Base-by-base conservation (phyloP, 441 rosid species). In the Populus hybrid region DNA sequence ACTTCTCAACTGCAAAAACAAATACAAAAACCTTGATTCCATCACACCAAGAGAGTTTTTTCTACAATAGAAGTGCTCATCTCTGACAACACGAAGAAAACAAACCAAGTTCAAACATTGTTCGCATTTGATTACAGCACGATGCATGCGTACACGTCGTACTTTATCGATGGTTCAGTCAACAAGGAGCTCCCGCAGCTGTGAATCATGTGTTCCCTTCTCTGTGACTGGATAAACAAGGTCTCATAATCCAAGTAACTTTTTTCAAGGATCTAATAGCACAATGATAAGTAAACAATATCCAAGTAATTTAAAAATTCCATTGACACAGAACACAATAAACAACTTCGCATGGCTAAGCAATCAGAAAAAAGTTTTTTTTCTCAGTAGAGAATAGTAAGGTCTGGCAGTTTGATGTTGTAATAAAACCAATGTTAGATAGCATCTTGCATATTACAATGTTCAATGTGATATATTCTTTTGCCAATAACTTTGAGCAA, bases 131-230 rank as follows among this genome's bases (percentile, higher is more conserved):
- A 38, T 9, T 8, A 38, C 42, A 38, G 3, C 42, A 38, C 2
- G 42, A 38, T 38, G 42, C 30, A 21, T 35, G 0, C 30, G 30
- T 28, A 28, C 30, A 50, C 8, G 23, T 10, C 24, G 10, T 38
- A 8, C 18, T 14, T 36, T 30, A 36, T 9, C 21, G 8, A n/a
- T 19, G 30, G 26, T 78, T 83, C 74, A 83, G 67, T 85, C 84
- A 10, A 75, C 40, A 14, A 73, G 18, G 64, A 84, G 78, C 81
- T 81, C 79, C 73, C 79, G 75, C 76, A 72, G 75, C 76, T 46
- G 76, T 78, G 78, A 68, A 78, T 80, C 71, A 5, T 42, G 72
- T 72, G 50, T 69, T 64, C 74, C 77, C 36, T 72, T 75, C 73
- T 74, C 73, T 73, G 75, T 4, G 21, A 28, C 3, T 1, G 14